Evolutionary conservation across 805 yeast genomes (phyloP).

Genomic region (Danielozyma ontarioensis): DNA sequence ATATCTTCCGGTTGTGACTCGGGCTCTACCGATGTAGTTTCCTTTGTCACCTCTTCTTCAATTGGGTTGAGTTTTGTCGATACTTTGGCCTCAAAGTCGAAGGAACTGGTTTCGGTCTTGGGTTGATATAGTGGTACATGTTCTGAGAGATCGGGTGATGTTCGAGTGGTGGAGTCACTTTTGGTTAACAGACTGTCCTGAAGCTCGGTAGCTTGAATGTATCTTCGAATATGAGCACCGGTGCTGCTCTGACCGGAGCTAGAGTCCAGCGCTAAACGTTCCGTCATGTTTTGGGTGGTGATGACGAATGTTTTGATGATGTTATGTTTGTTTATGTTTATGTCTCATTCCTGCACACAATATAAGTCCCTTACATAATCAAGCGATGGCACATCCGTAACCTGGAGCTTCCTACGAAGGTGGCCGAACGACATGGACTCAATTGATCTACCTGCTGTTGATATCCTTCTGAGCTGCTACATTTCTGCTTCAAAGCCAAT

Average conservation of each 20-base stretch:
- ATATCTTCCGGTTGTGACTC: constrained; percentile 4
- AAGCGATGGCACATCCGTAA: no score
- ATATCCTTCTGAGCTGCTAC: no score
- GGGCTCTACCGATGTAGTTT: neutral
- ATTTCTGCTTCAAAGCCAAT: no score
- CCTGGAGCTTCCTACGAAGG: no score
- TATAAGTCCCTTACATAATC: no score
- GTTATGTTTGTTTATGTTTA: neutral
- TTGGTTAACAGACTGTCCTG: constrained; percentile 1
- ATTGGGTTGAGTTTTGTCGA: neutral
- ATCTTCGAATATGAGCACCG: constrained; percentile 20
- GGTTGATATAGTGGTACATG: no score
- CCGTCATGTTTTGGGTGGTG: neutral
- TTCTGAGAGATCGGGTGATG: constrained; percentile 6
- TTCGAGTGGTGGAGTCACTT: constrained; percentile 11
- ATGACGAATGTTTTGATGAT: no score
- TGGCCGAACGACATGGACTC: no score
- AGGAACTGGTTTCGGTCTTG: neutral
- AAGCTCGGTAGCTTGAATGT: constrained; percentile 24
- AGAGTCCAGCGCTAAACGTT: constrained; percentile 11
- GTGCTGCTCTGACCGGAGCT: constrained; percentile 17
- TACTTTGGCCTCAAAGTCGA: neutral
- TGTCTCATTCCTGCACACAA: neutral
- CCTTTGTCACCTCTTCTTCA: neutral
- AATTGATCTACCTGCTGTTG: no score